A percentile compares a stretch with the other conserved stretches of the same genome.
These are phyloP conservation scores for Phytophthora niederhauseri DNA, from an alignment of 352 stramenopile species.

Conservation along the genomic window DNA sequence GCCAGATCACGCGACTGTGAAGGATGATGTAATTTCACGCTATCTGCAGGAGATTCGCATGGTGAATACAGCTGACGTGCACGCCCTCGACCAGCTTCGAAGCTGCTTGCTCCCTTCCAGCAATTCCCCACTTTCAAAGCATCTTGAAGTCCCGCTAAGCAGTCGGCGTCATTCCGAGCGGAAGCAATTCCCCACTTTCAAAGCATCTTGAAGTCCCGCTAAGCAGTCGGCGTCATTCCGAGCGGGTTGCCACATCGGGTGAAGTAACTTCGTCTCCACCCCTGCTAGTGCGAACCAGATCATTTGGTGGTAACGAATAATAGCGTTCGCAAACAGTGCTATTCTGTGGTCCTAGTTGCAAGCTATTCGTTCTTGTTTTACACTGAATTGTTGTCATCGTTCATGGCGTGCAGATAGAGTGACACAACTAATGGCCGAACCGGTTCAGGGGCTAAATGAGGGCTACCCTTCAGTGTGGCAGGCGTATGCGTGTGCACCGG, in stretches of 20 bases:
- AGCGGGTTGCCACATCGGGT: conserved; percentile 16
- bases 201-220: conserved; percentile 47
- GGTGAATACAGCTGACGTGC: conserved; percentile 36
- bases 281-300: conserved; percentile 1
- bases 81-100: conserved; percentile 54
- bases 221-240: conserved; percentile 26
- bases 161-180: conserved; percentile 23
- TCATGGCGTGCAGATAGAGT: conserved; percentile 3
- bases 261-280: neutral
- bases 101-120: conserved; percentile 57
- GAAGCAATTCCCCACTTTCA: conserved; percentile 60
- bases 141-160: conserved; percentile 42
- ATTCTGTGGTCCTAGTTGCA: neutral
- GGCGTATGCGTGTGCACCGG: conserved; percentile 38
- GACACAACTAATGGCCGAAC: conserved; percentile 13
- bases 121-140: conserved; percentile 58
- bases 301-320: conserved; percentile 53
- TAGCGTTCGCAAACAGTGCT: neutral
- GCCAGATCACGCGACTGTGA: conserved; percentile 51
- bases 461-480: neutral
- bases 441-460: neutral
- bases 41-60: conserved; percentile 47
- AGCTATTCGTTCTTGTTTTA: neutral
- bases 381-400: conserved; percentile 3
- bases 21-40: conserved; percentile 51